Conservation (phyloP, 371 early-diverging fungal species). For the Umbelopsis sp. region DNA sequence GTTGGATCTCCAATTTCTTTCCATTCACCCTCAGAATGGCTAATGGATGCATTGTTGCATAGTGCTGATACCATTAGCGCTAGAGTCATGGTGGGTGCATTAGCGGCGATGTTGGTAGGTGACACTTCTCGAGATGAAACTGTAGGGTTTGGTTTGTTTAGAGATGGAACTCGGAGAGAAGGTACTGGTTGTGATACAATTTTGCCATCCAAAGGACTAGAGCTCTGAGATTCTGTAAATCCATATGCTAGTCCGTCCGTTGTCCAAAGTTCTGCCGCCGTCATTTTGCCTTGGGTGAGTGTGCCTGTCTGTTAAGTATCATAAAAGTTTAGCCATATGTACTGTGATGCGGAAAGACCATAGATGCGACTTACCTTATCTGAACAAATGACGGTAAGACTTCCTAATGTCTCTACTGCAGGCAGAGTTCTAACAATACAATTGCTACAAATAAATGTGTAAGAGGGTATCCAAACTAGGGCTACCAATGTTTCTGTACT, state of each 20-base stretch:
- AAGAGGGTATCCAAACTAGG: neutral
- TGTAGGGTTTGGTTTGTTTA: neutral
- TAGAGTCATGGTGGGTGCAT: slow-evolving; percentile 33
- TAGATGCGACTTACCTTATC: slow-evolving; percentile 84
- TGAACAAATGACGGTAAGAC: slow-evolving; percentile 88
- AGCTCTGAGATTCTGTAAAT: slow-evolving; percentile 51
- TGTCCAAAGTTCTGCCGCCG: slow-evolving; percentile 57
- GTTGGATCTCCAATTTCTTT: slow-evolving; percentile 39
- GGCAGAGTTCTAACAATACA: slow-evolving; percentile 74
- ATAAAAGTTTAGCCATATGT: slow-evolving; percentile 56
- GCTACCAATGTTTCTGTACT: neutral
- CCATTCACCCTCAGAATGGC: slow-evolving; percentile 23
- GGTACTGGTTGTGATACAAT: slow-evolving; percentile 26
- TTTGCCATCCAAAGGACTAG: slow-evolving; percentile 56
- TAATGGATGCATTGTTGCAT: slow-evolving; percentile 45
- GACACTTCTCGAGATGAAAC: neutral
- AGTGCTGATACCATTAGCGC: slow-evolving; percentile 46
- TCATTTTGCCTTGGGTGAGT: slow-evolving; percentile 85
- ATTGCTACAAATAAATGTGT: neutral
- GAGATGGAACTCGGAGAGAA: neutral
- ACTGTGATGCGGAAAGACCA: slow-evolving; percentile 51
- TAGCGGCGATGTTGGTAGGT: neutral
- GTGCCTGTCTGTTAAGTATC: slow-evolving; percentile 75
- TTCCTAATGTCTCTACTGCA: slow-evolving; percentile 86
- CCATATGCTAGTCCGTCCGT: slow-evolving; percentile 51